phyloP scores from a whole-genome alignment of 805 yeast species.

The Suhomyces faveliae region DNA sequence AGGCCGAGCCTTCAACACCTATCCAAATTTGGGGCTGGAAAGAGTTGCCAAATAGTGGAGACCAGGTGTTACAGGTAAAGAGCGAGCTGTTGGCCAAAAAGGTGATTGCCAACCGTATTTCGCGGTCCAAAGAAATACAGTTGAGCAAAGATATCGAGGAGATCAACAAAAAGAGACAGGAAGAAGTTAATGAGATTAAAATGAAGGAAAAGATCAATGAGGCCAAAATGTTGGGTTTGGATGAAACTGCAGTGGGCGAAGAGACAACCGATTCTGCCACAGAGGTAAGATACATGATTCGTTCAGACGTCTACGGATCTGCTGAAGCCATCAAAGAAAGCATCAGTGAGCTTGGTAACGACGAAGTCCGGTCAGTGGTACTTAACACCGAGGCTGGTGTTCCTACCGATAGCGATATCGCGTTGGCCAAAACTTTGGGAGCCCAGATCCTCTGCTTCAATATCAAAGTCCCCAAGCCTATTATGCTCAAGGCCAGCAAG shows the following conservation, averaged over 20 bases:
- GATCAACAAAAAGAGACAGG: conserved; percentile 66
- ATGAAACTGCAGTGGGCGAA: conserved; percentile 44
- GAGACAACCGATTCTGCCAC: conserved; percentile 23
- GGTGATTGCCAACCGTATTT: conserved; percentile 63
- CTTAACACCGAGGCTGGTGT: conserved; percentile 77
- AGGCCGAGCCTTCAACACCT: conserved; percentile 85
- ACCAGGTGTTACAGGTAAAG: conserved; percentile 71
- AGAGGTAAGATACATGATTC: conserved; percentile 62
- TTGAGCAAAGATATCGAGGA: conserved; percentile 65
- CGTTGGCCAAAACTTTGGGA: conserved; percentile 40
- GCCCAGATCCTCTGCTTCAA: conserved; percentile 83
- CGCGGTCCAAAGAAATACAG: conserved; percentile 49
- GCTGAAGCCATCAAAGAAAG: conserved; percentile 90
- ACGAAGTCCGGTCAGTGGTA: conserved; percentile 71
- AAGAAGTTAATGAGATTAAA: conserved; percentile 50
- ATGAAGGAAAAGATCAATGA: conserved; percentile 55
- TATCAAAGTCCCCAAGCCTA: conserved; percentile 62
- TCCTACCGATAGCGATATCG: conserved; percentile 49
- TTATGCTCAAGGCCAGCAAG: conserved; percentile 55
- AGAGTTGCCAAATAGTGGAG: conserved; percentile 89
- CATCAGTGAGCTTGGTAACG: conserved; percentile 79
- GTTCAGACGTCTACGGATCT: conserved; percentile 93
- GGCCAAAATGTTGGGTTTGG: conserved; percentile 60
- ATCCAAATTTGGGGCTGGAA: conserved; percentile 95
- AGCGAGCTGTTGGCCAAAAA: conserved; percentile 73